Evolutionary conservation across 495 filamentous ascomycete species (phyloP).

Genomic region (Hypoxylon cercidicola): DNA sequence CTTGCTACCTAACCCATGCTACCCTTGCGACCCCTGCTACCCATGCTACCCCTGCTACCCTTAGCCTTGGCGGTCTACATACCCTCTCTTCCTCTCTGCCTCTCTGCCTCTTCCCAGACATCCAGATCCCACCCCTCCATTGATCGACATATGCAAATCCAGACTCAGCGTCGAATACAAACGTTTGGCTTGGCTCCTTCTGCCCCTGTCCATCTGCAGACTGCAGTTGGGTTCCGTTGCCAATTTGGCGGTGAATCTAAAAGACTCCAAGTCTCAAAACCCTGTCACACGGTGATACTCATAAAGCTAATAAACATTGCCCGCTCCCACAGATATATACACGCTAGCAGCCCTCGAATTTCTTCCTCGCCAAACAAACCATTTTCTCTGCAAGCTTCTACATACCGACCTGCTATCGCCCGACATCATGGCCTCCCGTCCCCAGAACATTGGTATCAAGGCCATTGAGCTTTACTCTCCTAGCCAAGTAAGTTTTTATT

Average conservation of each 20-base stretch:
- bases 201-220: conserved; percentile 29
- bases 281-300: conserved; percentile 23
- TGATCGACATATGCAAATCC: conserved; percentile 39
- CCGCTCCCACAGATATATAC: conserved; percentile 30
- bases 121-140: conserved; percentile 25
- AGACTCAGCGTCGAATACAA: conserved; percentile 20
- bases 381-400: conserved; percentile 34
- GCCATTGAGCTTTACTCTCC: conserved; percentile 99
- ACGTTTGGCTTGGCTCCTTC: conserved; percentile 7
- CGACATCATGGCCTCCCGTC: conserved; percentile 81
- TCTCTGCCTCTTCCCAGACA: conserved; percentile 1
- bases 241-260: conserved; percentile 42
- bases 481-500: conserved; percentile 75
- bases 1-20: too few species aligned
- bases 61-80: conserved; percentile 11
- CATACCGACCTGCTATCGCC: conserved; percentile 7
- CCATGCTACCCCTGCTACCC: too few species aligned
- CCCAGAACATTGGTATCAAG: conserved; percentile 98
- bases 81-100: too few species aligned
- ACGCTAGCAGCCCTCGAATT: conserved; percentile 26
- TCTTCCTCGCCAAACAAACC: conserved; percentile 28
- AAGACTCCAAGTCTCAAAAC: conserved; percentile 16
- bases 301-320: conserved; percentile 34
- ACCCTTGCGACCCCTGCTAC: too few species aligned
- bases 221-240: conserved; percentile 40